phyloP scores from a whole-genome alignment of 2,329 filamentous ascomycete species.

The Fonsecaea pedrosoi region DNA sequence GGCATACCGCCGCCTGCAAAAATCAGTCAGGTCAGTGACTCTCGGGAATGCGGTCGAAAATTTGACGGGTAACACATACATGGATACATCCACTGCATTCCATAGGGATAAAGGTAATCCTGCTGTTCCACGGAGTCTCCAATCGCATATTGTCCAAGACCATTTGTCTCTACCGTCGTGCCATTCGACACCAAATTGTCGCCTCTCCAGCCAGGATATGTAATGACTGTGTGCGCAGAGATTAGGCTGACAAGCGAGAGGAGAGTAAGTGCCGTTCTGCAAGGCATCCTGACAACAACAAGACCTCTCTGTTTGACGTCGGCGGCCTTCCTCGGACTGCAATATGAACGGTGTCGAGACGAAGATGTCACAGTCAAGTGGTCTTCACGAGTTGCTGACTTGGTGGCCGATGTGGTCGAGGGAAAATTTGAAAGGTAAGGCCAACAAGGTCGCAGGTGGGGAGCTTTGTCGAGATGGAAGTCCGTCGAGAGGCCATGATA shows the following conservation, averaged over 20 bases:
- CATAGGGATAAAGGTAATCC: slow-evolving; percentile 72
- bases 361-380: slow-evolving; percentile 33
- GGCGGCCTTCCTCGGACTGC: not conserved
- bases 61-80: slow-evolving; percentile 65
- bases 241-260: slow-evolving; percentile 47
- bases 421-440: slow-evolving; percentile 17
- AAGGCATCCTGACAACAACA: slow-evolving; percentile 28
- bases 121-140: slow-evolving; percentile 44
- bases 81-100: slow-evolving; percentile 95
- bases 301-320: slow-evolving; percentile 1
- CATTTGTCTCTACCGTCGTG: slow-evolving; percentile 55
- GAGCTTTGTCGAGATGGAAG: slow-evolving; percentile 24
- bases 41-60: slow-evolving; percentile 12
- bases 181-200: slow-evolving; percentile 83
- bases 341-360: not conserved
- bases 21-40: slow-evolving; percentile 17
- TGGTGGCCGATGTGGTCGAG: slow-evolving; percentile 16
- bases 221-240: slow-evolving; percentile 75
- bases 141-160: slow-evolving; percentile 54
- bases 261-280: slow-evolving; percentile 41
- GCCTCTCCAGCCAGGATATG: slow-evolving; percentile 85
- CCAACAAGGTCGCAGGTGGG: slow-evolving; percentile 25
- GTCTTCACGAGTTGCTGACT: slow-evolving; percentile 21
- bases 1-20: slow-evolving; percentile 79
- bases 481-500: slow-evolving; percentile 12